Percentiles rank a stretch among this genome's conserved stretches.
Evolutionary conservation across 805 yeast genomes (phyloP).

Genomic region (Ogataea polymorpha): DNA sequence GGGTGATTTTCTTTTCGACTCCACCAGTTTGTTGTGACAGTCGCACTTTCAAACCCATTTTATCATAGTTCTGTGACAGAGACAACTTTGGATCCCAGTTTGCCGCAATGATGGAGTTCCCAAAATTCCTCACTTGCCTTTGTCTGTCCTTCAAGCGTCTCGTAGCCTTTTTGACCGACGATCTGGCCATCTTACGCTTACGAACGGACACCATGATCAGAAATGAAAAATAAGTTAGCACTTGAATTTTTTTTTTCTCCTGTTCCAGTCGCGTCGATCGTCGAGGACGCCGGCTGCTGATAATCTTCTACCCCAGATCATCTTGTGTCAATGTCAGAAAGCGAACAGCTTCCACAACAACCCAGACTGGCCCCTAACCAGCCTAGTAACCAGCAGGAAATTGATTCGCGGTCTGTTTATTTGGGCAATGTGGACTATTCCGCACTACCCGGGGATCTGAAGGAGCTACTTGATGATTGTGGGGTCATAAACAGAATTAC

Average conservation of each 20-base stretch:
- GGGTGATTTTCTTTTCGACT: slow-evolving; percentile 53
- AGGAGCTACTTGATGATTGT: slow-evolving; percentile 62
- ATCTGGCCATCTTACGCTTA: slow-evolving; percentile 77
- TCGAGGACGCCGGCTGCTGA: not conserved
- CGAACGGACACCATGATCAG: slow-evolving; percentile 53
- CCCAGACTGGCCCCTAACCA: slow-evolving; percentile 31
- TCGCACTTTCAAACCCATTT: slow-evolving; percentile 69
- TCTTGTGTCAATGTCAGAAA: slow-evolving; percentile 2
- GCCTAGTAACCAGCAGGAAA: slow-evolving; percentile 42
- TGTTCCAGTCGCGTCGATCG: slow-evolving; percentile 9
- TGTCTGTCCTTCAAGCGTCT: slow-evolving; percentile 69
- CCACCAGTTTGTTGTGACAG: slow-evolving; percentile 79
- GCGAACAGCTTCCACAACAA: slow-evolving; percentile 1
- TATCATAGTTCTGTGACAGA: slow-evolving; percentile 80
- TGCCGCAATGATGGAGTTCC: slow-evolving; percentile 80
- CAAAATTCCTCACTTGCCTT: slow-evolving; percentile 58
- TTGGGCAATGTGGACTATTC: slow-evolving; percentile 85
- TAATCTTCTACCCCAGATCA: slow-evolving; percentile 6
- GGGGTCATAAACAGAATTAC: slow-evolving; percentile 81
- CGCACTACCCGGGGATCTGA: slow-evolving; percentile 72
- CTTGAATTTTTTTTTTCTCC: slow-evolving; percentile 9
- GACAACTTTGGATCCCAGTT: slow-evolving; percentile 88
- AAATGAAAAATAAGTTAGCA: not conserved
- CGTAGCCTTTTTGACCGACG: slow-evolving; percentile 66
- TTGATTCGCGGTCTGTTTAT: slow-evolving; percentile 74